Evolutionary conservation across 148 eudicot genomes (phyloP).

Genomic region (Rhododendron ovatum): DNA sequence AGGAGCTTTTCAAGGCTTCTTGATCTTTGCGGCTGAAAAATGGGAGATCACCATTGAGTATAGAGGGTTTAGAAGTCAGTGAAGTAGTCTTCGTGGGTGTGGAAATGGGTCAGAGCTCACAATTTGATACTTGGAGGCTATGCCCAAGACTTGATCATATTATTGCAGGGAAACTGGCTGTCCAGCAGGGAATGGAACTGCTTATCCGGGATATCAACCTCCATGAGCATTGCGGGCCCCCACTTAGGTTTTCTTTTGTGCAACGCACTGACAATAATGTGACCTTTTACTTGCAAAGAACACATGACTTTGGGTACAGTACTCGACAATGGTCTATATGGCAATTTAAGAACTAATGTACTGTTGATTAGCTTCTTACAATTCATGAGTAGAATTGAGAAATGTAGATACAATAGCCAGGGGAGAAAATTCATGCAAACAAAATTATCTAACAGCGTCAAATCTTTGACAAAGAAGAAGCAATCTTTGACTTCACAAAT

Average conservation of each 20-base stretch:
- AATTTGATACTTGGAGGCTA: not conserved
- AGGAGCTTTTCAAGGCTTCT: not conserved
- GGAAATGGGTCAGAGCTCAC: not conserved
- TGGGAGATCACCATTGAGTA: not conserved
- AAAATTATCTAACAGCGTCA: not conserved
- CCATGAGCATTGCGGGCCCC: not conserved
- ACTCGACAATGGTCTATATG: not conserved
- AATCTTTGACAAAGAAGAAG: not conserved
- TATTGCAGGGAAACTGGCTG: not conserved
- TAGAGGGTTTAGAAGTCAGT: not conserved
- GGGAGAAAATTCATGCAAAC: not conserved
- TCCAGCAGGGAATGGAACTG: not conserved
- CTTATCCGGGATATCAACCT: not conserved
- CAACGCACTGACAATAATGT: not conserved
- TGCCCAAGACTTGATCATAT: not conserved
- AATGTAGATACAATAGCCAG: not conserved
- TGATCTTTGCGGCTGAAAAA: not conserved
- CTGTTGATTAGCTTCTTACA: not conserved
- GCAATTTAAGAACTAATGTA: not conserved
- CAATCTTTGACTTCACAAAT: not conserved
- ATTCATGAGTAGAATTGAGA: not conserved
- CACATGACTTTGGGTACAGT: not conserved
- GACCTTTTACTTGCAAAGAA: not conserved
- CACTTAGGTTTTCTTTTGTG: not conserved
- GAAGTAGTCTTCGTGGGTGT: not conserved